These are phyloP conservation scores for Phylloporus rhodoxanthus DNA, from an alignment of 768 basidiomycete species.

Conservation along the genomic window DNA sequence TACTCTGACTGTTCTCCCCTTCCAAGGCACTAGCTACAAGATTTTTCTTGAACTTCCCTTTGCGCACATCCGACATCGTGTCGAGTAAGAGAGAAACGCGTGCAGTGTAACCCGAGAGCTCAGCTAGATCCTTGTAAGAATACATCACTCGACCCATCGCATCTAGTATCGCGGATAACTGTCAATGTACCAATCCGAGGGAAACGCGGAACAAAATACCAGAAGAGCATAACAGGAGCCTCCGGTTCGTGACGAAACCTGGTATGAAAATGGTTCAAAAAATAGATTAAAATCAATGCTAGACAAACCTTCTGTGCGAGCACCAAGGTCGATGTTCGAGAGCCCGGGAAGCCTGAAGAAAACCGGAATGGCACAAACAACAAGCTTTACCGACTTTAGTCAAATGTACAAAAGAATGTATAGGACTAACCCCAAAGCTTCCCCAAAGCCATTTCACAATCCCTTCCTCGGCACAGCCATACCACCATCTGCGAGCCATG, in stretches of 20 bases:
- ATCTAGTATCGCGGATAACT: conserved; percentile 41
- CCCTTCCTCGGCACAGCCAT: conserved; percentile 88
- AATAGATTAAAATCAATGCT: background rate
- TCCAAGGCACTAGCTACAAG: conserved; percentile 69
- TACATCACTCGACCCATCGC: conserved; percentile 96
- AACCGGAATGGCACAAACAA: conserved; percentile 89
- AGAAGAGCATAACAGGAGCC: conserved; percentile 81
- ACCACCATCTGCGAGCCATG: conserved; percentile 77
- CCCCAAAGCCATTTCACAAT: conserved; percentile 98
- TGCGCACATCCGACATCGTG: conserved; percentile 81
- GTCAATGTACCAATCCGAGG: background rate
- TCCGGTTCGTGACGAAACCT: conserved; percentile 97
- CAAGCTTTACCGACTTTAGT: conserved; percentile 43
- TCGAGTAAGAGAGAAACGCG: conserved; percentile 85
- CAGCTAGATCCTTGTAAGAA: conserved; percentile 93
- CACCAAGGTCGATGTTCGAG: conserved; percentile 63
- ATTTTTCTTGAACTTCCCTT: conserved; percentile 84
- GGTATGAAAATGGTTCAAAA: background rate
- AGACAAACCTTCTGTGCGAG: conserved; percentile 75
- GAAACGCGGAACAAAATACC: conserved; percentile 36
- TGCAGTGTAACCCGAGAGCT: conserved; percentile 92
- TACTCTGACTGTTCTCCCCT: conserved; percentile 73
- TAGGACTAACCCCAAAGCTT: conserved; percentile 72
- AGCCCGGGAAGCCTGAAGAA: conserved; percentile 84
- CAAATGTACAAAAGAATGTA: background rate